Percentiles rank a stretch among this genome's conserved stretches.
Conservation (phyloP, 2,329 filamentous ascomycete species). For the Monosporascus sp. region DNA sequence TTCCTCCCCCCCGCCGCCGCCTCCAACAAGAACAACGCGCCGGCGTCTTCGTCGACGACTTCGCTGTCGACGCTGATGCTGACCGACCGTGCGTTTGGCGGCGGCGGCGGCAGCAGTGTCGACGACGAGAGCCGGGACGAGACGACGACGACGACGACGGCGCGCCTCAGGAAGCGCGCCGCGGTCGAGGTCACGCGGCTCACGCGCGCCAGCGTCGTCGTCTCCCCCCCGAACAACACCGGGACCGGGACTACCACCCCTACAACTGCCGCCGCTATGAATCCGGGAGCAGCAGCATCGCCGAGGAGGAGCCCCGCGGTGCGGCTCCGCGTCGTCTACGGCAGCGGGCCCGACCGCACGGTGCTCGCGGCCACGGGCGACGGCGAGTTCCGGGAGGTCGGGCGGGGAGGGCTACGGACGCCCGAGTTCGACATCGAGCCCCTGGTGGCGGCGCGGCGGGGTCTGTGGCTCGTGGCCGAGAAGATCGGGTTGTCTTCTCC, state of each 20-base stretch:
- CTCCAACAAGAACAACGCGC: not conserved
- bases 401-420: conserved; percentile 58
- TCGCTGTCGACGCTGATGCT: not conserved
- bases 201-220: conserved; percentile 56
- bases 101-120: no score
- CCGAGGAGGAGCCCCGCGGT: conserved; percentile 38
- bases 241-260: not conserved
- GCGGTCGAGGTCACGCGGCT: conserved; percentile 40
- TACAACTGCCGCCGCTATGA: not conserved
- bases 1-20: conserved; percentile 46
- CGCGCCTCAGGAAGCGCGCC: conserved; percentile 30
- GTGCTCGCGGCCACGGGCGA: conserved; percentile 56
- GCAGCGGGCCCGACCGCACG: conserved; percentile 45
- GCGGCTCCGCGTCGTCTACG: conserved; percentile 66
- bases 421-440: conserved; percentile 72
- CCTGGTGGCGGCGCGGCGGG: conserved; percentile 46
- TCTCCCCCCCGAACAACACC: conserved; percentile 15
- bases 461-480: conserved; percentile 78
- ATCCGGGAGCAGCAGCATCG: not conserved
- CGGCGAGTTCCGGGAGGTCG: conserved; percentile 68
- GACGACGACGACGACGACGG: conserved; percentile 32
- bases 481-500: conserved; percentile 47
- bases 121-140: conserved; percentile 31
- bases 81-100: no score
- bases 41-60: not conserved